Evolutionary conservation across 768 basidiomycete genomes (phyloP), one percentile per base, ranked within the genome.

Genomic region (Suillus brevipes): DNA sequence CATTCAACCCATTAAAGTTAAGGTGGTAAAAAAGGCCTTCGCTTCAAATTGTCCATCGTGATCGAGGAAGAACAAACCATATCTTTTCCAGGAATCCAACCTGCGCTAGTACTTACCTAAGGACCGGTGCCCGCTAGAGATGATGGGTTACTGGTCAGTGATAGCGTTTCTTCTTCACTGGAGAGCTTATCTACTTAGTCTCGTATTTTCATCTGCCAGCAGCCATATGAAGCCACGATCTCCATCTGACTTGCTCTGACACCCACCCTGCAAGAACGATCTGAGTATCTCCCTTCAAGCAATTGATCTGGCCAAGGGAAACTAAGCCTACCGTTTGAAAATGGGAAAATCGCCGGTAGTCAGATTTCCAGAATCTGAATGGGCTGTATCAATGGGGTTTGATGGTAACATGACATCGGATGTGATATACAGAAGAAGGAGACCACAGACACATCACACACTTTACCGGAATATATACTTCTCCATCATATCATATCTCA

Each of bases 341-440:
- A 31, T 67, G 3, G 40, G 64, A 28, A 43, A 25, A 16, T 53
- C 58, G 20, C 43, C 8, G n/a, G 6, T 16, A n/a, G 60, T 23
- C 18, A 14, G 7, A 61, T 63, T 23, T 5, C 20, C 6, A 25
- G 47, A 56, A n/a, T 8, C 20, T 9, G 25, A 59, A 56, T 61
- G 67, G 9, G 68, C 62, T 16, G 62, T 68, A 50, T 68, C 67
- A 37, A 63, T 63, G 16, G 64, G 49, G 10, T 14, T 20, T 55
- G 67, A 67, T 57, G 34, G 28, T 42, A 65, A 31, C 12, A 56
- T 68, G 20, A 42, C 13, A 25, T 62, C 18, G 18, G 73, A 5
- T 72, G 73, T 67, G 61, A 16, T 6, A 28, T 64, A 52, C 1
- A 28, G 37, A 34, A 52, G 49, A 45, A 82, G 82, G 78, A 77